These are phyloP conservation scores for Aureobasidium sp. DNA, from an alignment of 2,329 filamentous ascomycete genomes.

Conservation along the genomic window DNA sequence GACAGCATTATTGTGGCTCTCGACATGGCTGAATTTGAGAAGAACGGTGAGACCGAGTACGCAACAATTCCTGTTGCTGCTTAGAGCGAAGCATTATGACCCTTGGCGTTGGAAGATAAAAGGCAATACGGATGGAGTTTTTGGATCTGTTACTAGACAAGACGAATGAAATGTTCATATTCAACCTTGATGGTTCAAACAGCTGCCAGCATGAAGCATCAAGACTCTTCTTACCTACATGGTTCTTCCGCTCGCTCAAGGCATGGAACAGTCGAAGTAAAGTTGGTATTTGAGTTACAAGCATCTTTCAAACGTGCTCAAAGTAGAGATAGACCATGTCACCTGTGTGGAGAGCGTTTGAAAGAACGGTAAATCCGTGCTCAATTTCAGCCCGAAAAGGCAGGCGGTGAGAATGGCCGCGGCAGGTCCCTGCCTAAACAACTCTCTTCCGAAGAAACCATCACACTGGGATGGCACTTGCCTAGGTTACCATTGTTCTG, in stretches of 20 bases:
- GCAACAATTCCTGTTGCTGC: constrained; percentile 64
- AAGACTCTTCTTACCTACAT: not conserved
- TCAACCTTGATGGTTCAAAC: not conserved
- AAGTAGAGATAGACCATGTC: not conserved
- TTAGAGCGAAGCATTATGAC: constrained; percentile 34
- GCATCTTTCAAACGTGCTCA: not conserved
- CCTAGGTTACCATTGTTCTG: not conserved
- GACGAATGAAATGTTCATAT: constrained; percentile 4
- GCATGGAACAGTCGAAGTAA: not conserved
- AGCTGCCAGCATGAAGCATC: not conserved
- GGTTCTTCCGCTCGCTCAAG: not conserved
- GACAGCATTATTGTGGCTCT: constrained; percentile 93
- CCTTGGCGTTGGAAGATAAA: constrained; percentile 5
- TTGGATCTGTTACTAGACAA: constrained; percentile 5
- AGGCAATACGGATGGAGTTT: constrained; percentile 5
- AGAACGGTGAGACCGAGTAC: constrained; percentile 81
- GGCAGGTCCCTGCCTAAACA: constrained; percentile 12
- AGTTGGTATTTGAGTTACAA: not conserved
- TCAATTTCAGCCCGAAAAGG: not conserved
- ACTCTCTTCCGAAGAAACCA: not conserved
- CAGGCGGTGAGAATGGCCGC: not conserved
- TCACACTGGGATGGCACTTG: not conserved
- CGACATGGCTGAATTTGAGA: constrained; percentile 97
- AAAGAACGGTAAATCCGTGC: constrained; percentile 1
- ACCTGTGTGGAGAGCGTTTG: not conserved